Conservation (phyloP, 1,139 yeast species). For the Entelexis paramagnoliae region DNA sequence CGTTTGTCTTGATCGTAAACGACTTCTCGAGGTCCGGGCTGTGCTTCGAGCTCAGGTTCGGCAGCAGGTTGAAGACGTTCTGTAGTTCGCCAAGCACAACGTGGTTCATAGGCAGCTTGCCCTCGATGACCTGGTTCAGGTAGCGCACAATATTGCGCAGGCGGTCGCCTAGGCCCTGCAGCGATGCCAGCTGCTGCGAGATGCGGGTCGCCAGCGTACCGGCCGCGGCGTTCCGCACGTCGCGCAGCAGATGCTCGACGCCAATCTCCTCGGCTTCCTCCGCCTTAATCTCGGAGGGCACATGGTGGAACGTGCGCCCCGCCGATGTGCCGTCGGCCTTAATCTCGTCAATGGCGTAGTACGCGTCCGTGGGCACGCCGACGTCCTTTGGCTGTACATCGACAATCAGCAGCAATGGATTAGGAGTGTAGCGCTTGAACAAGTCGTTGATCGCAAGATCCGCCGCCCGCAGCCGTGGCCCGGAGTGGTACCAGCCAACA, state of each 20-base stretch:
- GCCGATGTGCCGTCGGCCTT: constrained; percentile 95
- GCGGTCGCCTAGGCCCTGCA: constrained; percentile 76
- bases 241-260: constrained; percentile 89
- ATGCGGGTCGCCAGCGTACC: constrained; percentile 80
- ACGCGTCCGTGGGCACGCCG: constrained; percentile 94
- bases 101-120: constrained; percentile 77
- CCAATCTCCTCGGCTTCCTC: constrained; percentile 99
- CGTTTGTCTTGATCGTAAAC: constrained; percentile 85
- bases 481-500: constrained; percentile 98
- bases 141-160: constrained; percentile 70
- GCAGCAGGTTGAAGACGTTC: constrained; percentile 85
- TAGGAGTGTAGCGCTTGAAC: constrained; percentile 71
- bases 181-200: constrained; percentile 79
- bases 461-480: constrained; percentile 80
- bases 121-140: constrained; percentile 60
- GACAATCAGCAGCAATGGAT: constrained; percentile 80
- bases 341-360: constrained; percentile 86
- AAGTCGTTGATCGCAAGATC: constrained; percentile 86
- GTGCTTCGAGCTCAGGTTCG: constrained; percentile 50
- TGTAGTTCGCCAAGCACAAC: constrained; percentile 85
- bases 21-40: constrained; percentile 51
- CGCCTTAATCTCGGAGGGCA: constrained; percentile 87
- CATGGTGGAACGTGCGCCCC: constrained; percentile 85
- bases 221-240: constrained; percentile 92
- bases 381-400: constrained; percentile 74